A percentile compares a stretch with the other conserved stretches of the same genome.
Conservation (phyloP, 2,329 filamentous ascomycete genomes). For the Penicillium sp. region DNA sequence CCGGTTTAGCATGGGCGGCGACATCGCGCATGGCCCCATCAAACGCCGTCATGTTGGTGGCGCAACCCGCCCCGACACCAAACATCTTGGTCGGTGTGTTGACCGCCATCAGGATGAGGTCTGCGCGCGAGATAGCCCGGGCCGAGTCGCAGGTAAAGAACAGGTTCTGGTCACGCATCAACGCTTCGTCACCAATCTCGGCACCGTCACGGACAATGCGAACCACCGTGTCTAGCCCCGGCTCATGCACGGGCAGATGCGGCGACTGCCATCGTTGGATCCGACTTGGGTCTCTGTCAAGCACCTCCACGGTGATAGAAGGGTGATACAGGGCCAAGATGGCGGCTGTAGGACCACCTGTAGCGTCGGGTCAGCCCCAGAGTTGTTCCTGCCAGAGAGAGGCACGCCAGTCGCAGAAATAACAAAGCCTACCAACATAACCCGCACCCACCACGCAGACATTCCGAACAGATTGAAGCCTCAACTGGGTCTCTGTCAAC, state of each 20-base stretch:
- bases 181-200: constrained; percentile 19
- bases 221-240: constrained; percentile 66
- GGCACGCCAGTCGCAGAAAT: too few species aligned
- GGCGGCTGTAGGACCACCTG: constrained; percentile 71
- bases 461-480: constrained; percentile 31
- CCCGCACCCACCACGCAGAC: constrained; percentile 74
- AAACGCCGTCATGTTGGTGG: constrained; percentile 69
- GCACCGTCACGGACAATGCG: constrained; percentile 45
- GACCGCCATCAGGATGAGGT: constrained; percentile 72
- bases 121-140: constrained; percentile 61
- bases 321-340: constrained; percentile 73
- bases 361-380: too few species aligned
- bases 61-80: constrained; percentile 66
- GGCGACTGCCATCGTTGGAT: constrained; percentile 72
- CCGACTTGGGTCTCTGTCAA: constrained; percentile 64
- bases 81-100: constrained; percentile 75
- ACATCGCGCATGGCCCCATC: constrained; percentile 68
- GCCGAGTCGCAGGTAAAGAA: constrained; percentile 69
- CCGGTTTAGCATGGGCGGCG: constrained; percentile 62
- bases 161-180: constrained; percentile 59
- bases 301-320: constrained; percentile 67
- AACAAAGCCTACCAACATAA: constrained; percentile 74
- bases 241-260: constrained; percentile 73
- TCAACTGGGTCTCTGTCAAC: too few species aligned
- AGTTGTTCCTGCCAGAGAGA: too few species aligned